phyloP scores from a whole-genome alignment of 1,139 yeast species.

The Candida sanyaensis region DNA sequence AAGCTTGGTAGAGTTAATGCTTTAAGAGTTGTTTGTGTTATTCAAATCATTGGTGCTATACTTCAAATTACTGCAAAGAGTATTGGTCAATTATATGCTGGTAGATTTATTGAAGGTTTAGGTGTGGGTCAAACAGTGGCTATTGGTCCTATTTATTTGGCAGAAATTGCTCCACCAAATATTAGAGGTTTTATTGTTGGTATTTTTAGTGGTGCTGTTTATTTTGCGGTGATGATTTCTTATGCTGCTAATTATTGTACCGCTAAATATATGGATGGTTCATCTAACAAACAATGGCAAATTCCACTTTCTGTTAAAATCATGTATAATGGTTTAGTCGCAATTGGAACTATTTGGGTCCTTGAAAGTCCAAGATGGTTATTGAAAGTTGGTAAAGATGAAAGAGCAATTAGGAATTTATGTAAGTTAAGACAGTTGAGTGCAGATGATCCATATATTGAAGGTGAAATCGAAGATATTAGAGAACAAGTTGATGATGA shows the following conservation, averaged over 20 bases:
- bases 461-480: slow-evolving; percentile 48
- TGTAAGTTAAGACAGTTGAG: slow-evolving; percentile 47
- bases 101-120: slow-evolving; percentile 54
- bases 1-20: slow-evolving; percentile 56
- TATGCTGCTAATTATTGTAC: slow-evolving; percentile 3
- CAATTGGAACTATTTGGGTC: slow-evolving; percentile 1
- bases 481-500: slow-evolving; percentile 40
- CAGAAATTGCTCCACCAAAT: slow-evolving; percentile 39
- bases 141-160: slow-evolving; percentile 46
- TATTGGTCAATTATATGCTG: slow-evolving; percentile 55
- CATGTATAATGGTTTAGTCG: slow-evolving; percentile 1
- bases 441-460: slow-evolving; percentile 45
- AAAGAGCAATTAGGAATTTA: slow-evolving; percentile 31
- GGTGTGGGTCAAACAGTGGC: slow-evolving; percentile 62
- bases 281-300: neutral
- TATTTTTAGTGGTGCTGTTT: slow-evolving; percentile 55
- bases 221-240: slow-evolving; percentile 27
- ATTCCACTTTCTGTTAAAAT: neutral
- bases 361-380: slow-evolving; percentile 44
- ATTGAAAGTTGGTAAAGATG: slow-evolving; percentile 30
- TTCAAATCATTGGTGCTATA: slow-evolving; percentile 50
- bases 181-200: slow-evolving; percentile 53
- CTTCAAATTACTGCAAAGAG: slow-evolving; percentile 47
- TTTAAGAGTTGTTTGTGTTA: slow-evolving; percentile 42
- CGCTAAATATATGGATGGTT: neutral